phyloP scores from a whole-genome alignment of 176 grass and related monocot genomes.

The Areca catechu region DNA sequence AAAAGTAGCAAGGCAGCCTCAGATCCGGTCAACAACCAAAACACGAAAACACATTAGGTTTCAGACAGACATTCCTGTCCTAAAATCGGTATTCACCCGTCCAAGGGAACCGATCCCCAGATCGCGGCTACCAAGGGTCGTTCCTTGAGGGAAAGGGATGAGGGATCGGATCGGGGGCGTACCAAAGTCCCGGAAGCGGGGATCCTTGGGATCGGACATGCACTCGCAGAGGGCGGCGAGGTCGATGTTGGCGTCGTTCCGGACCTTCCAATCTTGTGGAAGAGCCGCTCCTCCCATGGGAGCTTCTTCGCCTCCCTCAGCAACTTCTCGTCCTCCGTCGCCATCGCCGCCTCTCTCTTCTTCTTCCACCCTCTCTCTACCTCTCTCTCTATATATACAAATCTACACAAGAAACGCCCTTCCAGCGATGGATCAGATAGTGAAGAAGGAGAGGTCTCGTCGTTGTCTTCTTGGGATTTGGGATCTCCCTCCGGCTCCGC shows the following conservation, averaged over 20 bases:
- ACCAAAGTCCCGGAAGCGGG: slow-evolving; percentile 91
- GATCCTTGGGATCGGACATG: slow-evolving; percentile 95
- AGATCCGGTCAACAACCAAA: not conserved
- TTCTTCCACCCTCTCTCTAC: not conserved
- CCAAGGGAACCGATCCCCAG: too few species aligned
- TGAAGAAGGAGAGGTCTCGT: too few species aligned
- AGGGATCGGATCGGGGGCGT: slow-evolving; percentile 29
- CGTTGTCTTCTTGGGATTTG: slow-evolving; percentile 1
- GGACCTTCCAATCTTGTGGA: slow-evolving; percentile 98
- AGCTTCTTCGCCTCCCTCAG: slow-evolving; percentile 98
- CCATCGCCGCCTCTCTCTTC: slow-evolving; percentile 36
- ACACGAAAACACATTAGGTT: not conserved
- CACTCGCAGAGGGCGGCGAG: slow-evolving; percentile 72
- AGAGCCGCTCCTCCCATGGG: slow-evolving; percentile 91
- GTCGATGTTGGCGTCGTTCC: slow-evolving; percentile 98
- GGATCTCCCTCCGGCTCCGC: slow-evolving; percentile 23
- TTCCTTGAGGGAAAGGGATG: slow-evolving; percentile 3
- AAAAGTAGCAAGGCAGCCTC: slow-evolving; percentile 30
- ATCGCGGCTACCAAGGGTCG: too few species aligned
- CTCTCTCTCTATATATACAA: not conserved
- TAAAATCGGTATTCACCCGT: too few species aligned
- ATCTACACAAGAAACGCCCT: not conserved
- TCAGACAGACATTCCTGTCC: too few species aligned
- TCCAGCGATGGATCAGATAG: slow-evolving; percentile 7
- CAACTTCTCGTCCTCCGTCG: slow-evolving; percentile 99